Evolutionary conservation across 169 alveolate genomes (phyloP), one percentile per base, ranked within the genome.

Genomic region (Babesia ovata): DNA sequence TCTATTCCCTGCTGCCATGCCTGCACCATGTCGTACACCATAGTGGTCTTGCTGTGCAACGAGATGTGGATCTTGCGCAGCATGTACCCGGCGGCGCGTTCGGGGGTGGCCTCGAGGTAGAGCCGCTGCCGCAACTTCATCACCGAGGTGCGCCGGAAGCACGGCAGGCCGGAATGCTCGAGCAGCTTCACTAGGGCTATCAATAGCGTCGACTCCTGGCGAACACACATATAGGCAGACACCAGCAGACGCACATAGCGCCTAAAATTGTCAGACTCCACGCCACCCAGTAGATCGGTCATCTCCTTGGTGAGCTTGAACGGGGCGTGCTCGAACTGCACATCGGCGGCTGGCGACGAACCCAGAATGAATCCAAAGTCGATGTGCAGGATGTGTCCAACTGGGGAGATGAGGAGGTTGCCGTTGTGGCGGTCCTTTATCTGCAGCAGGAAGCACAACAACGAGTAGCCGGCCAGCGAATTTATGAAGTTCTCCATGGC

Each of bases 281-380:
- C 63, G 53, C 91, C 91, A n/a, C 98, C 99, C 94, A 97, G 87
- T 28, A 97, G 91, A 36, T 93, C 93, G 33, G 94, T 94, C 99
- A 97, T 96, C 81, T 97, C 99, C 85, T 93, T 91, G 21, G 99
- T 96, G 33, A 96, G 86, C 82, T 97, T 97, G 86, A 97, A 97
- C 48, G 96, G 97, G 24, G 99, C 99, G 62, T 94, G 91, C 88
- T 97, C 99, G 83, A 96, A 96, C 46, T 94, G 90, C 88, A 97
- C 89, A 84, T 97, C 97, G 33, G 95, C 95, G 4, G 97, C 99
- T 0, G 99, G 99, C 33, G 98, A 94, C 39, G 95, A 87, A 66
- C 95, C 99, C 70, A 97, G 94, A 29, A 97, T 95, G 81, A 96
- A 97, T 28, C 99, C 99, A 79, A 96, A 97, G 88, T 97, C 99